Evolutionary conservation across 2,329 filamentous ascomycete species (phyloP), one percentile per base, ranked within the genome.

Genomic region (Fusarium sp.): DNA sequence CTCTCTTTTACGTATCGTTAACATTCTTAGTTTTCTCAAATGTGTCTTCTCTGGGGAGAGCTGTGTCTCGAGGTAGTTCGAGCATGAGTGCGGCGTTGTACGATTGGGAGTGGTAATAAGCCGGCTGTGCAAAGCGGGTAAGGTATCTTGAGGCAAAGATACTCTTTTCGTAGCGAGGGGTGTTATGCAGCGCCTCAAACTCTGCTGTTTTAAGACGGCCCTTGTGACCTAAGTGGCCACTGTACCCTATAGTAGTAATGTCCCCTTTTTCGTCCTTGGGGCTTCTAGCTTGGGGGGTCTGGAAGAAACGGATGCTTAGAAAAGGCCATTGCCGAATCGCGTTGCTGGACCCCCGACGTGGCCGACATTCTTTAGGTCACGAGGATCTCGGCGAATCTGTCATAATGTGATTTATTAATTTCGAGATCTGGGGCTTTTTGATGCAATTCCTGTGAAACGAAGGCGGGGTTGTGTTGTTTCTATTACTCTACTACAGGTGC

Each of bases 401-500:
- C 31, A 70, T 45, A 29, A 54, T 63, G 56, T 52, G 65, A 62
- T 41, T 38, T 12, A n/a, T 29, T n/a, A 38, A 54, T 54, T 38
- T 52, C 41, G 19, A 70, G 60, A 69, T 69, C 70, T 57, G 68
- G 66, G 65, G 62, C 70, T 25, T 31, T 23, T 31, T 33, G 25
- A 63, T 52, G 27, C 15, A 46, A 25, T 51, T 45, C 16, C 42
- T 45, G 64, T 66, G 54, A 55, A 63, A 65, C 52, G 45, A 63
- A 60, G 69, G 75, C 68, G 72, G 72, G 72, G 72, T 62, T 48
- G 39, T 51, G 66, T 25, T 66, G 72, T 76, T 77, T 77, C 75
- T 55, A 77, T 77, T 76, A 76, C 74, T 70, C 48, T 73, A 65
- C 46, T 72, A 65, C 66, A 63, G 60, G 58, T 74, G 69, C 73